Evolutionary conservation across 768 basidiomycete genomes (phyloP).

Genomic region (Amanita phalloides): DNA sequence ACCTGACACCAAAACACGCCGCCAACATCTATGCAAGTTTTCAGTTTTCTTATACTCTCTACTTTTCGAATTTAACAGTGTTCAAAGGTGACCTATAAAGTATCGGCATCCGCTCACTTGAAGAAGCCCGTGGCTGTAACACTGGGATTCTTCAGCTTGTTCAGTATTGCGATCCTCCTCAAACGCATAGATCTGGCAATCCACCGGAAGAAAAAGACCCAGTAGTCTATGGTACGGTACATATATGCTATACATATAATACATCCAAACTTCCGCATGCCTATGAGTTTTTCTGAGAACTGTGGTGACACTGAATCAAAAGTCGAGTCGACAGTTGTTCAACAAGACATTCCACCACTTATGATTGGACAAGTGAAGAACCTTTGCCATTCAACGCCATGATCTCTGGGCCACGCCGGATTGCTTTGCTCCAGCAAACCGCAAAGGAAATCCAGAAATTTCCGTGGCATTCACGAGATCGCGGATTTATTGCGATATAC

Average conservation of each 20-base stretch:
- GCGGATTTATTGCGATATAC: slow-evolving; percentile 45
- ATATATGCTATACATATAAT: slow-evolving; percentile 5
- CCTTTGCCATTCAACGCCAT: slow-evolving; percentile 28
- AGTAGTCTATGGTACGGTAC: slow-evolving; percentile 14
- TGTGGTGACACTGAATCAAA: slow-evolving; percentile 10
- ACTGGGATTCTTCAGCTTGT: slow-evolving; percentile 56
- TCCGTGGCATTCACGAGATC: slow-evolving; percentile 39
- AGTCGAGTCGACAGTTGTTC: too few relatives aligned
- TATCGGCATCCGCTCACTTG: slow-evolving; percentile 70
- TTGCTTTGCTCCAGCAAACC: slow-evolving; percentile 27
- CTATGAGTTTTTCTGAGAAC: slow-evolving; percentile 13
- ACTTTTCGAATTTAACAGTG: background rate
- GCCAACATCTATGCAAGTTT: slow-evolving; percentile 72
- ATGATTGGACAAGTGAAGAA: slow-evolving; percentile 30
- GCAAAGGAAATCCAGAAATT: slow-evolving; percentile 32
- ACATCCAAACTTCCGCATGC: background rate
- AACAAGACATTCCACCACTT: slow-evolving; percentile 16
- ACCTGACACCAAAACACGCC: slow-evolving; percentile 71
- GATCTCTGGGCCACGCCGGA: slow-evolving; percentile 31
- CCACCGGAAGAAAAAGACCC: slow-evolving; percentile 28
- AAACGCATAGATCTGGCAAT: slow-evolving; percentile 39
- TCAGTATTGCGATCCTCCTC: slow-evolving; percentile 35
- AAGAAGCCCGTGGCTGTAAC: slow-evolving; percentile 80
- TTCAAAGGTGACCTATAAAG: slow-evolving; percentile 75
- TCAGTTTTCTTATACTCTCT: background rate